Base-by-base conservation (phyloP, 805 yeast species). In the Candida gorgasii region DNA sequence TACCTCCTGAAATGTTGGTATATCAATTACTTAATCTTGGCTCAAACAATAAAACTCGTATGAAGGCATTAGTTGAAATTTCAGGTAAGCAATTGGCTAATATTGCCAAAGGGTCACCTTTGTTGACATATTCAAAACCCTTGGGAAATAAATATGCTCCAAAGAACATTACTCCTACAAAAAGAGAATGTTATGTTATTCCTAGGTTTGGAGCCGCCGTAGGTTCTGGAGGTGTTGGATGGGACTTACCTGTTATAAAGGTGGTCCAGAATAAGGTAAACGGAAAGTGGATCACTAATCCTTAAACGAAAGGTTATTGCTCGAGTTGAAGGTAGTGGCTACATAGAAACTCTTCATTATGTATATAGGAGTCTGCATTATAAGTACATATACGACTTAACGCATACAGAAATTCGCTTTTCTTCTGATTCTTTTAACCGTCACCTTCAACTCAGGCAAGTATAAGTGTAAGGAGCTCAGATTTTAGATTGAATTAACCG, bases 61-160 rank as follows among this genome's bases (percentile, higher is more conserved):
- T 93, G 78, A 80, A 78, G 49, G 82, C 90, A 0, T 67, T 93
- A 50, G 86, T 87, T 23, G 92, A 87, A 43, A 76, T 90, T 28
- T 67, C 78, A 4, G 89, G 89, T 3, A 75, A 79, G 17, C 90
- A 90, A 36, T 64, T 93, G 39, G 79, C 92, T 7, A 87, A 86
- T 49, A 73, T 93, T 14, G 90, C 89, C 13, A 84, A 82, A 50
- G 69, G 69, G 20, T 82, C 95, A 13, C 80, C 86, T 0, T 67
- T 92, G 36, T 56, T 92, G 31, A 80, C 92, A 0, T 90, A 85
- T 62, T 89, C 97, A 19, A 92, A 90, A 57, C 98, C 98, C 0
- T 65, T 92, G 40, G 96, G 96, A 0, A 86, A 87, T 42, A 96
- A 97, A 2, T 80, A 88, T 55, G 95, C 89, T 1, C 95, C 95